phyloP scores from a whole-genome alignment of 176 grass and related monocot genomes.

The Zea luxurians region DNA sequence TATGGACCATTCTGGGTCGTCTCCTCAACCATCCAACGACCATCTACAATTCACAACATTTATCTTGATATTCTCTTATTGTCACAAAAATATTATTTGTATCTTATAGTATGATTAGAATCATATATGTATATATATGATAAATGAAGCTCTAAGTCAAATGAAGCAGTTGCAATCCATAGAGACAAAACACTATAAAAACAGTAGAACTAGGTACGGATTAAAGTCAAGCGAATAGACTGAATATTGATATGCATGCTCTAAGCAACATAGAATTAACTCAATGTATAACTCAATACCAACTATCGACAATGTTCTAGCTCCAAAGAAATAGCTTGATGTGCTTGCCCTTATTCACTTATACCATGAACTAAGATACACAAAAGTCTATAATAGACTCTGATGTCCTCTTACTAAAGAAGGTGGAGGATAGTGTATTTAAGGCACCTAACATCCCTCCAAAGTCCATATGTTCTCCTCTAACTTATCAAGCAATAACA shows the following conservation, averaged over 20 bases:
- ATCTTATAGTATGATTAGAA: background rate
- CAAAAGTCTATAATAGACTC: background rate
- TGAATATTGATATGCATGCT: background rate
- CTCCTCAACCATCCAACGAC: background rate
- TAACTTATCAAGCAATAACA: background rate
- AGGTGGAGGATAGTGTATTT: background rate
- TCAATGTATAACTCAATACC: background rate
- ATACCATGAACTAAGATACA: background rate
- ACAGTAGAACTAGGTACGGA: too few relatives aligned
- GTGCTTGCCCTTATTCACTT: background rate
- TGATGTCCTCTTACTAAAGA: background rate
- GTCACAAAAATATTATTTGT: background rate
- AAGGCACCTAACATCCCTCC: background rate
- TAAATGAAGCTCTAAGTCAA: background rate
- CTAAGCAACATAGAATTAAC: background rate
- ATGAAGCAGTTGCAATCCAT: background rate
- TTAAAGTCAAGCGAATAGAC: too few relatives aligned
- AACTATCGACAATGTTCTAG: background rate
- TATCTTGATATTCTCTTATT: background rate
- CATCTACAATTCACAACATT: background rate
- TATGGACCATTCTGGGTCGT: background rate
- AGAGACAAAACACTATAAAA: too few relatives aligned
- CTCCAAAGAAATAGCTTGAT: background rate
- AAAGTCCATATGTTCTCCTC: background rate
- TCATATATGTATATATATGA: background rate